Base-by-base conservation (phyloP, 2,329 filamentous ascomycete genomes). In the Thelonectria rubi region DNA sequence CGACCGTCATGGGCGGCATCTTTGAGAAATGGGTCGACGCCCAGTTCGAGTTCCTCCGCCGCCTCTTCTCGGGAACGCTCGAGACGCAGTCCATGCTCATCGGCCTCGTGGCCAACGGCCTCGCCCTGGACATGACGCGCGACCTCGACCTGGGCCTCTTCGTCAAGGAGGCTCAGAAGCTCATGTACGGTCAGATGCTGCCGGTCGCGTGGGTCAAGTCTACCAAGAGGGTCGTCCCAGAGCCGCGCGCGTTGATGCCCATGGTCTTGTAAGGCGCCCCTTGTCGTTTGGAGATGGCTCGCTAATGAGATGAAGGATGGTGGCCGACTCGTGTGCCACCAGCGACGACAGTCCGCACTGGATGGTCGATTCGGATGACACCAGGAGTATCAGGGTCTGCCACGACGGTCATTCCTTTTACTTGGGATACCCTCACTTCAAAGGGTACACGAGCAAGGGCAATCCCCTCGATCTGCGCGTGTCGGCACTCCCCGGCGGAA, bases 231-330 rank as follows among this genome's bases (percentile, higher is more conserved):
- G 17, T 26, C 17, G n/a, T 12, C 2, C 24, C 14, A 2, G 20
- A 24, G 10, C 26, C 14, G 9, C 21, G 17, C 15, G 12, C n/a
- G 17, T 34, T 48, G 26, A 5, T 6, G 2, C 53, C 53, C 3
- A 55, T 55, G 53, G 46, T 55, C n/a, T 4, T 55, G 53, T 55
- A 32, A 55, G 53, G 42, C 8, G 8, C 11, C 6, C 9, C 11
- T 30, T 45, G 9, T 10, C 5, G n/a, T 12, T 12, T 18, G 8
- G 17, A 9, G 40, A 18, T 5, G n/a, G 24, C 51, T 45, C 4
- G 40, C 7, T 30, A 3, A 21, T 8, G 21, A 14, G 34, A 8
- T 9, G 45, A 18, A 54, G 51, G 39, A 54, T 54, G 51, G 24
- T 42, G 21, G 21, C 24, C 6, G 40, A n/a, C 14, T 30, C 39